phyloP scores from a whole-genome alignment of 352 stramenopile species.

The Pythium aristosporum region DNA sequence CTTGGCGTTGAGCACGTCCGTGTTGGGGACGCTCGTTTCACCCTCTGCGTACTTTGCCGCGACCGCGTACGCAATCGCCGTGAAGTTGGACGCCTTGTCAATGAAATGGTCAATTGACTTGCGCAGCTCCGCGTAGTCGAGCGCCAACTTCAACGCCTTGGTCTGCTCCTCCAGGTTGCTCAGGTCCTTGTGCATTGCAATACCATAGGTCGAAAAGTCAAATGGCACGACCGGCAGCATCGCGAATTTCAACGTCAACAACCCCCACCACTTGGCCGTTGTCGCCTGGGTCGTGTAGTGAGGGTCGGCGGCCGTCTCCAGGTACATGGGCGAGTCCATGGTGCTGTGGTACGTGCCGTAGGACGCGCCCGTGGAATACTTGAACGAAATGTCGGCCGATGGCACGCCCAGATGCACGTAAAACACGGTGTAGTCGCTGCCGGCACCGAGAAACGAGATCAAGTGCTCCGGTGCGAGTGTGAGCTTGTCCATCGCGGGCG shows the following conservation, averaged over 20 bases:
- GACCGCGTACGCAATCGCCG: not conserved
- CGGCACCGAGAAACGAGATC: constrained; percentile 62
- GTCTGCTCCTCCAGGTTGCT: constrained; percentile 10
- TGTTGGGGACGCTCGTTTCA: not conserved
- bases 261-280: constrained; percentile 36
- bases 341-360: constrained; percentile 83
- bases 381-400: constrained; percentile 72
- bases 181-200: constrained; percentile 34
- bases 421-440: constrained; percentile 81
- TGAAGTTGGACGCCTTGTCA: not conserved
- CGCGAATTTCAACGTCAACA: constrained; percentile 39
- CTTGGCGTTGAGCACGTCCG: constrained; percentile 5
- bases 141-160: constrained; percentile 3
- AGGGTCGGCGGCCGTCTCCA: constrained; percentile 50
- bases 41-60: constrained; percentile 1
- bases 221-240: constrained; percentile 22
- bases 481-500: constrained; percentile 21
- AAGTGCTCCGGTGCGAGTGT: constrained; percentile 52
- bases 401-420: constrained; percentile 86
- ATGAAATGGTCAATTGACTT: constrained; percentile 12
- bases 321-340: constrained; percentile 69
- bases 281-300: constrained; percentile 36
- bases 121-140: constrained; percentile 9
- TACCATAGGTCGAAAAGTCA: constrained; percentile 27
- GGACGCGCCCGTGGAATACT: constrained; percentile 17